phyloP scores from a whole-genome alignment of 345 rosid genomes.

The Citrus mangshanensis region DNA sequence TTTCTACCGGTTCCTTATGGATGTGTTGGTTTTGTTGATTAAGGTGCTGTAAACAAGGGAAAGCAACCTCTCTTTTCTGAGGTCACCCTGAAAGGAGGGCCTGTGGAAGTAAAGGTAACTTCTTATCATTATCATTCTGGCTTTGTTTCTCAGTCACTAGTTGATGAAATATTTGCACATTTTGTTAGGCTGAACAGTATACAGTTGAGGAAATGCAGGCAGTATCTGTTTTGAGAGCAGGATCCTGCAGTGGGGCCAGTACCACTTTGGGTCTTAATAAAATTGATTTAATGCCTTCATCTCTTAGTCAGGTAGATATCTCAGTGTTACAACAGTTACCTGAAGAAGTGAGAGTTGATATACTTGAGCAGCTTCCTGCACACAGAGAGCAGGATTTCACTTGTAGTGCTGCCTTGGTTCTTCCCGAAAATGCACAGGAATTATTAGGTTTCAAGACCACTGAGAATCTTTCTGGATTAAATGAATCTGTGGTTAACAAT shows the following conservation, averaged over 20 bases:
- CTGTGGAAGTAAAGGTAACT: conserved; percentile 41
- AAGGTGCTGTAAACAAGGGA: conserved; percentile 23
- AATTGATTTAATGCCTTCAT: conserved; percentile 63
- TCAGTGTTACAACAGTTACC: conserved; percentile 83
- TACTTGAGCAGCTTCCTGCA: conserved; percentile 61
- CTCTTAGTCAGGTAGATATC: conserved; percentile 77
- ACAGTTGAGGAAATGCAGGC: conserved; percentile 11
- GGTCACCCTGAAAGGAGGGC: conserved; percentile 9
- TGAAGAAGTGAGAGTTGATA: conserved; percentile 65
- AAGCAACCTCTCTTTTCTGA: conserved; percentile 23
- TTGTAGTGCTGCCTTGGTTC: conserved; percentile 27
- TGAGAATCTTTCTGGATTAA: conserved; percentile 31
- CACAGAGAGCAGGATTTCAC: conserved; percentile 42
- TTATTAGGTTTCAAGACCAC: conserved; percentile 18
- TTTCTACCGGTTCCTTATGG: conserved; percentile 11
- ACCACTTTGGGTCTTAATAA: conserved; percentile 19
- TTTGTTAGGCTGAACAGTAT: conserved; percentile 24
- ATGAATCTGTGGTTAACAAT: conserved; percentile 11
- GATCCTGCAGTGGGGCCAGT: conserved; percentile 28
- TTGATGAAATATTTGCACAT: neutral
- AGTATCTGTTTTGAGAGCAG: conserved; percentile 21
- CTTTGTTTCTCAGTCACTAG: neutral
- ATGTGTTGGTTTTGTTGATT: neutral
- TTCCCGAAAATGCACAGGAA: conserved; percentile 34
- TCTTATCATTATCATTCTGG: neutral